A percentile compares a stretch with the other conserved stretches of the same genome.
Conservation (phyloP, 1,284 basidiomycete genomes). For the Amylostereum chailletii region DNA sequence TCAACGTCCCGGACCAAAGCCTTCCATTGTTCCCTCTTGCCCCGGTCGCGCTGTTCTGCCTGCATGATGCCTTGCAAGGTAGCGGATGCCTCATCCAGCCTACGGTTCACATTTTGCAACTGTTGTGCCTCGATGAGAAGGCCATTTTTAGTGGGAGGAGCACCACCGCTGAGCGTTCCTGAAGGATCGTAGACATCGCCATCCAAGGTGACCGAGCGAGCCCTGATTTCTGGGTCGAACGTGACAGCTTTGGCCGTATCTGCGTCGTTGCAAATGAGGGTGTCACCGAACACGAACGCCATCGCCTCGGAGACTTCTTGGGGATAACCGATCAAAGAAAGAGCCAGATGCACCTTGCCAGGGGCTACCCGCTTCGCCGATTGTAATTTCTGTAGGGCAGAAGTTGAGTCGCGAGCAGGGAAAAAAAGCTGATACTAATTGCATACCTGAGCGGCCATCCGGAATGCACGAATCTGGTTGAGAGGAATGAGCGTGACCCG, state of each 20-base stretch:
- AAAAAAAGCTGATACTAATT: not conserved
- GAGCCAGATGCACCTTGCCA: constrained; percentile 79
- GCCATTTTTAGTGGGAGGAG: constrained; percentile 72
- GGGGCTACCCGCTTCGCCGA: constrained; percentile 73
- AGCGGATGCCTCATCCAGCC: constrained; percentile 45
- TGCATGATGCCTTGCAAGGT: constrained; percentile 49
- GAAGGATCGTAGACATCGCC: constrained; percentile 97
- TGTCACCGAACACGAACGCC: constrained; percentile 91
- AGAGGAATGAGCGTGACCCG: constrained; percentile 92
- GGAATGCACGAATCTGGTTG: constrained; percentile 80
- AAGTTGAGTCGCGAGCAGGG: not conserved
- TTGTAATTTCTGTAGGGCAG: constrained; percentile 57
- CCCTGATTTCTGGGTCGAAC: constrained; percentile 63
- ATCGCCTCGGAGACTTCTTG: constrained; percentile 84
- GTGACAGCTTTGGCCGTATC: constrained; percentile 87
- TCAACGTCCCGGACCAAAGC: constrained; percentile 68
- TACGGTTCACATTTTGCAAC: constrained; percentile 50
- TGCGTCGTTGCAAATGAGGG: constrained; percentile 87
- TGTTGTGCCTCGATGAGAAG: constrained; percentile 84
- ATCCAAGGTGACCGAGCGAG: constrained; percentile 86
- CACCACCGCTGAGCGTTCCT: constrained; percentile 89
- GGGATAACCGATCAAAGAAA: constrained; percentile 84
- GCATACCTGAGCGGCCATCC: constrained; percentile 54
- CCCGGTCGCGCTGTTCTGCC: constrained; percentile 47
- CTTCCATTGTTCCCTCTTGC: constrained; percentile 64